phyloP scores from a whole-genome alignment of 2,329 filamentous ascomycete genomes.

The Neocucurbitaria cava region DNA sequence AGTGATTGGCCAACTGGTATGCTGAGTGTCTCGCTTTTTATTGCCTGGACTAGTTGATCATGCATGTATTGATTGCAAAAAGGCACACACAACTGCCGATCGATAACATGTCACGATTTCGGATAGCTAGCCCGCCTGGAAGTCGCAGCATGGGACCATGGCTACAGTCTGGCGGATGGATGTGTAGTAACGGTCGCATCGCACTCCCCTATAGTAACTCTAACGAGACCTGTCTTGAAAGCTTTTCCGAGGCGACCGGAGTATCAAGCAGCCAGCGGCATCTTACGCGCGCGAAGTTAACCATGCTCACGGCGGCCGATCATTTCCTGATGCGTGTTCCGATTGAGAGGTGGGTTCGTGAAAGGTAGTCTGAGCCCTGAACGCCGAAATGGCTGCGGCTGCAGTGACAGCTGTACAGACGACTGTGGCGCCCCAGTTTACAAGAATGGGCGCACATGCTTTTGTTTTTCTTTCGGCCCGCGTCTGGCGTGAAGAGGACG shows the following conservation, averaged over 20 bases:
- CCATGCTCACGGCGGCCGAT: not conserved
- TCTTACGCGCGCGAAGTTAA: not conserved
- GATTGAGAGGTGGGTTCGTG: not conserved
- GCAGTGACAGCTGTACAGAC: not conserved
- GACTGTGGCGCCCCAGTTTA: not conserved
- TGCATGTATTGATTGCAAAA: conserved; percentile 21
- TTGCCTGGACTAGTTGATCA: conserved; percentile 22
- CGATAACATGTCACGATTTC: conserved; percentile 5
- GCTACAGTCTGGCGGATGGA: not conserved
- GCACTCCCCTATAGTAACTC: not conserved
- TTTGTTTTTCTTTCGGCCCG: conserved; percentile 15
- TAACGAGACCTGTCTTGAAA: not conserved
- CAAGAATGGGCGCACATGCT: not conserved
- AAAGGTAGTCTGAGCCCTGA: not conserved
- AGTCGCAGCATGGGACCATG: not conserved
- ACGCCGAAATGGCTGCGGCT: not conserved
- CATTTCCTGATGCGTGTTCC: not conserved
- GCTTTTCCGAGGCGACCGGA: not conserved
- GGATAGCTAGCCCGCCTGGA: not conserved
- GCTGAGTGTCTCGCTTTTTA: conserved; percentile 25
- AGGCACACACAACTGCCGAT: conserved; percentile 15
- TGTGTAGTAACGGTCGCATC: conserved; percentile 1
- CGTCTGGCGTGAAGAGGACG: conserved; percentile 10
- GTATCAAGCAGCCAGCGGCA: not conserved
- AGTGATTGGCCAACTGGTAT: conserved; percentile 11